phyloP scores from a whole-genome alignment of 176 grass and related monocot species.

The Musa troglodytarum region DNA sequence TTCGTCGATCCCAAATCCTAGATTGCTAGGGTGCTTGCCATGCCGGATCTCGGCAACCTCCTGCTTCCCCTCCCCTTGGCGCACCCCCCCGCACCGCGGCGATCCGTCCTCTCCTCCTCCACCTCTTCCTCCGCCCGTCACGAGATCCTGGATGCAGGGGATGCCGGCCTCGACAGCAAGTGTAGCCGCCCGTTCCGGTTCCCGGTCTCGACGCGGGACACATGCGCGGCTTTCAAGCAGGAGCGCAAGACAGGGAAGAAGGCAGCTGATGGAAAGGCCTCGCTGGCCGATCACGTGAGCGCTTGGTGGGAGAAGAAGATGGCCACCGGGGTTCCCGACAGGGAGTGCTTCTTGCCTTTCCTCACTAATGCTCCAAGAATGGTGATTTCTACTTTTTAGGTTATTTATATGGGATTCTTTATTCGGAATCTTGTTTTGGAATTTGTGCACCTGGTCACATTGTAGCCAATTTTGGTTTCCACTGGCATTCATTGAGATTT shows the following conservation, averaged over 20 bases:
- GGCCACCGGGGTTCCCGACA: slow-evolving; percentile 21
- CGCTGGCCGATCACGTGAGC: slow-evolving; percentile 29
- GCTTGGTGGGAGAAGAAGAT: slow-evolving; percentile 54
- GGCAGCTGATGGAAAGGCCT: neutral
- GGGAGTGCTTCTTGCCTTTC: slow-evolving; percentile 48
- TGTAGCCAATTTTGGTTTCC: too few relatives aligned
- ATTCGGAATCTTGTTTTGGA: neutral
- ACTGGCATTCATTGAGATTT: too few relatives aligned
- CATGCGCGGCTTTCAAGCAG: slow-evolving; percentile 6
- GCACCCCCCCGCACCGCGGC: neutral
- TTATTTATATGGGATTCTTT: neutral
- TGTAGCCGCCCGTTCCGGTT: neutral
- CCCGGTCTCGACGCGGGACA: neutral
- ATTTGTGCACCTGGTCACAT: neutral
- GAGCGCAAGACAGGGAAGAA: slow-evolving; percentile 7
- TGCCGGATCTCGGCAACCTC: slow-evolving; percentile 13
- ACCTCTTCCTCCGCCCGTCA: neutral
- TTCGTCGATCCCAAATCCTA: neutral
- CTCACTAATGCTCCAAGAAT: slow-evolving; percentile 41
- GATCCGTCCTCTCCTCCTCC: neutral
- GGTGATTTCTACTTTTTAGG: slow-evolving; percentile 21
- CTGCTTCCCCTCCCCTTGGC: neutral
- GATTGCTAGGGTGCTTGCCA: neutral
- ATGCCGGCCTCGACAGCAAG: neutral
- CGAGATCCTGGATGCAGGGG: neutral